phyloP scores from a whole-genome alignment of 768 basidiomycete genomes.

The Collybia nuda region DNA sequence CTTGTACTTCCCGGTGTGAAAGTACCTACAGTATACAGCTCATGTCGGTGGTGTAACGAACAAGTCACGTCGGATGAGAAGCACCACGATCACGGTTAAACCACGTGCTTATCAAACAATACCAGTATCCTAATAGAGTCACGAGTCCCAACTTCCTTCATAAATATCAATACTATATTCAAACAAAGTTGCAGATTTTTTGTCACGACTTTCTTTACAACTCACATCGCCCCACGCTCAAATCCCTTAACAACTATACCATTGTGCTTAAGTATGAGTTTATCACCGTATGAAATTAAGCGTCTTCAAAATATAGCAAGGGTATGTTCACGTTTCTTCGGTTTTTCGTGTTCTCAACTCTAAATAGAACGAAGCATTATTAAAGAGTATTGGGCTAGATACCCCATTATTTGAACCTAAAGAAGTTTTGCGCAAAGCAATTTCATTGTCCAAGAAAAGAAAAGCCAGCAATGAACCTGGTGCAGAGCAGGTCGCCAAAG shows the following conservation, averaged over 20 bases:
- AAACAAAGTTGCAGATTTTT: too few relatives aligned
- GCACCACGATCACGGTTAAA: constrained; percentile 14
- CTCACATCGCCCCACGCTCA: too few relatives aligned
- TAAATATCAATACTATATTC: too few relatives aligned
- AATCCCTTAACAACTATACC: background rate
- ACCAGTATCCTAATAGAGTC: too few relatives aligned
- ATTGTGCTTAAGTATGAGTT: constrained; percentile 10
- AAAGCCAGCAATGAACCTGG: constrained; percentile 28
- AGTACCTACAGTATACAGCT: too few relatives aligned
- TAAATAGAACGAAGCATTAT: constrained; percentile 39
- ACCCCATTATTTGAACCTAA: constrained; percentile 48
- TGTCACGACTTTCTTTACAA: too few relatives aligned
- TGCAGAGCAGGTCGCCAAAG: constrained; percentile 23
- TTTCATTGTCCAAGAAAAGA: constrained; percentile 37
- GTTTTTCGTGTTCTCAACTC: background rate
- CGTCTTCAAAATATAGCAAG: constrained; percentile 32
- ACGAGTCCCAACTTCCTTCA: too few relatives aligned
- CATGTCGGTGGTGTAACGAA: too few relatives aligned
- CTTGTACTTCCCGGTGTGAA: too few relatives aligned
- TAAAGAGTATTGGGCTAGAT: constrained; percentile 44
- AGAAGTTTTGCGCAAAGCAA: constrained; percentile 32
- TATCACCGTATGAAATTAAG: constrained; percentile 33
- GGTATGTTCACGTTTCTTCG: constrained; percentile 10
- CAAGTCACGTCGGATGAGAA: too few relatives aligned
- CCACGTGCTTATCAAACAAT: constrained; percentile 18